phyloP scores from a whole-genome alignment of 2,329 filamentous ascomycete genomes.

The Talaromyces funiculosus region DNA sequence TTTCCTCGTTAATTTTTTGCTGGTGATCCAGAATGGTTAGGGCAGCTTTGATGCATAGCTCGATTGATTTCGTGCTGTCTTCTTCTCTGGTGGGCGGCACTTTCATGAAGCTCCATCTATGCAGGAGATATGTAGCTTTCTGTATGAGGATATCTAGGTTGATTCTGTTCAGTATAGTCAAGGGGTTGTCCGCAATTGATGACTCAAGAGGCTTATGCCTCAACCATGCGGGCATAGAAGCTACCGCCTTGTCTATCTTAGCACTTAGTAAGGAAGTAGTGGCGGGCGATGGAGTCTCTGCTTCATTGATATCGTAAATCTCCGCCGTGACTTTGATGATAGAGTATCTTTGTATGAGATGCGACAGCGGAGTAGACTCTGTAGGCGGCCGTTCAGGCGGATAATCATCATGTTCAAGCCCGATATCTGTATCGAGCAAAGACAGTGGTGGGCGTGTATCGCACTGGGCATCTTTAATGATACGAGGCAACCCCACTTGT shows the following conservation, averaged over 20 bases:
- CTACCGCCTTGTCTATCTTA: constrained; percentile 9
- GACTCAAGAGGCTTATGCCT: constrained; percentile 8
- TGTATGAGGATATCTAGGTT: constrained; percentile 14
- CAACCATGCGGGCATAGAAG: constrained; percentile 8
- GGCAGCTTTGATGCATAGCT: constrained; percentile 31
- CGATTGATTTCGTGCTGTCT: background rate
- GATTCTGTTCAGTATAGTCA: constrained; percentile 13
- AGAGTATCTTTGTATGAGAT: constrained; percentile 9
- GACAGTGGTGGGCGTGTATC: constrained; percentile 13
- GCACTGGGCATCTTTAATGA: constrained; percentile 19
- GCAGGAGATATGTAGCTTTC: constrained; percentile 15
- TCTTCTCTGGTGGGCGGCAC: background rate
- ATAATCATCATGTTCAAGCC: background rate
- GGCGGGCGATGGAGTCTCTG: constrained; percentile 1
- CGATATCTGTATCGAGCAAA: background rate
- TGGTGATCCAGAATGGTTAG: constrained; percentile 57
- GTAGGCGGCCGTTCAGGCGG: constrained; percentile 4
- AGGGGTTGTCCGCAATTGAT: constrained; percentile 10
- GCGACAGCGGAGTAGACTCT: constrained; percentile 2
- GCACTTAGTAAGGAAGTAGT: constrained; percentile 2
- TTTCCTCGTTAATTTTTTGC: constrained; percentile 33
- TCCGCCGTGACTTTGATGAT: constrained; percentile 12
- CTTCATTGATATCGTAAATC: constrained; percentile 11
- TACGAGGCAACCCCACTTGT: constrained; percentile 17
- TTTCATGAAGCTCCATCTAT: constrained; percentile 14